Conservation (phyloP, 1,284 basidiomycete species). For the Agaricales sp. region DNA sequence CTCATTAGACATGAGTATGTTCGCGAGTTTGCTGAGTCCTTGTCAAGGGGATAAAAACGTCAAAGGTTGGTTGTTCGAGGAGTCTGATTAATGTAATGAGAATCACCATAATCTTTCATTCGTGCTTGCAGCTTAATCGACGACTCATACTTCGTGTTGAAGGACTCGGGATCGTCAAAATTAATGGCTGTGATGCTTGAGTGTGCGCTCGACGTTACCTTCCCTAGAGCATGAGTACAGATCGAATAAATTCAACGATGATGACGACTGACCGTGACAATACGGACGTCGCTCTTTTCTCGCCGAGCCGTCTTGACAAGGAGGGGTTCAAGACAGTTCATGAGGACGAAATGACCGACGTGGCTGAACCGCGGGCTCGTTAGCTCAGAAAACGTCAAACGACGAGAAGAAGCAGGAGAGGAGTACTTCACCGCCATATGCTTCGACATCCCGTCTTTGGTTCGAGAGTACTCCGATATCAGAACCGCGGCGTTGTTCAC, state of each 20-base stretch:
- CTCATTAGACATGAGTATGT: neutral
- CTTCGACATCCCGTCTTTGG: conserved; percentile 11
- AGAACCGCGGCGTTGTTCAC: neutral
- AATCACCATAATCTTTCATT: neutral
- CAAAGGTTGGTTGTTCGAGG: too few relatives aligned
- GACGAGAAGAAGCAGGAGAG: too few relatives aligned
- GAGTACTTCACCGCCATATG: conserved; percentile 17
- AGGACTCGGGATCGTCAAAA: neutral
- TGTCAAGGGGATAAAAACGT: too few relatives aligned
- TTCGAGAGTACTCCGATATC: neutral
- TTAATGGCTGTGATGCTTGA: neutral
- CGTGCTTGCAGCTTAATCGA: neutral
- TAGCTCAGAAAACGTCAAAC: neutral
- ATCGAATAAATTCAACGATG: neutral
- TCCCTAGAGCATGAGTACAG: too few relatives aligned
- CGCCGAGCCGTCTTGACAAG: conserved; percentile 14
- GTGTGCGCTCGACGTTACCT: neutral
- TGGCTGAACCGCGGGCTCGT: too few relatives aligned
- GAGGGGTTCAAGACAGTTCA: conserved; percentile 15
- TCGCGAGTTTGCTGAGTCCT: neutral
- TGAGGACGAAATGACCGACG: conserved; percentile 18
- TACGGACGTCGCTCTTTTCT: conserved; percentile 17
- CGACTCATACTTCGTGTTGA: neutral
- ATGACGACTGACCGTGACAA: conserved; percentile 16
- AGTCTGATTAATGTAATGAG: too few relatives aligned